Evolutionary conservation across 768 basidiomycete genomes (phyloP), one percentile per base, ranked within the genome.

Genomic region (Infundibulicybe gibba): DNA sequence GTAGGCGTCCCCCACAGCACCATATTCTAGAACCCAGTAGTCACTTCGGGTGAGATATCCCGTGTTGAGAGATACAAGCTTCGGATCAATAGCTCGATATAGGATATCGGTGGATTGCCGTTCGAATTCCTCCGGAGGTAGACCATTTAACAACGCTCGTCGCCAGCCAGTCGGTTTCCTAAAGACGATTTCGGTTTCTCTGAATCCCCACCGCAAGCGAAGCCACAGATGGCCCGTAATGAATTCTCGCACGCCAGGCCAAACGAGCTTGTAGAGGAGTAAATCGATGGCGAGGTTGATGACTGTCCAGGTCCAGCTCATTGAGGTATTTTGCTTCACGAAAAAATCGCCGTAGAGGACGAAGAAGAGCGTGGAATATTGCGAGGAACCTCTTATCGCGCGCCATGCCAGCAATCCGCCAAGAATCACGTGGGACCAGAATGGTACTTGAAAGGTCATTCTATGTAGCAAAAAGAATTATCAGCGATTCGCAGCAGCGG

Each of bases 41-140:
- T 38, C 45, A 32, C 14, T 37, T 11, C 45, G 49, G 16, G 55
- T 57, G 21, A 52, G 47, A 20, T 41, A 57, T 15, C 52, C 54
- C 11, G 49, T 47, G 30, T 47, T 47, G 10, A 43, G 9, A 10
- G 46, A 39, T 6, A 47, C 40, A 25, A 47, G 31, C 31, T 21
- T 16, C 16, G 35, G 40, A 31, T 48, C 50, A 15, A 51, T 48
- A 17, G 50, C 50, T 6, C 30, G 50, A 11, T 12, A 20, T 16
- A 51, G 38, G 25, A 25, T 8, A 21, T 40, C 25, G 10, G 14
- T 20, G 38, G 20, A 48, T 9, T 32, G 47, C 32, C 31, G 40
- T 12, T 37, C 20, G 11, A 21, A 38, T 38, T 48, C 32, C 12
- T 48, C 32, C 15, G 47, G 50, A 14, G 50, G 40, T 6, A 51